phyloP scores from a whole-genome alignment of 345 rosid genomes.

The Ricinus communis region DNA sequence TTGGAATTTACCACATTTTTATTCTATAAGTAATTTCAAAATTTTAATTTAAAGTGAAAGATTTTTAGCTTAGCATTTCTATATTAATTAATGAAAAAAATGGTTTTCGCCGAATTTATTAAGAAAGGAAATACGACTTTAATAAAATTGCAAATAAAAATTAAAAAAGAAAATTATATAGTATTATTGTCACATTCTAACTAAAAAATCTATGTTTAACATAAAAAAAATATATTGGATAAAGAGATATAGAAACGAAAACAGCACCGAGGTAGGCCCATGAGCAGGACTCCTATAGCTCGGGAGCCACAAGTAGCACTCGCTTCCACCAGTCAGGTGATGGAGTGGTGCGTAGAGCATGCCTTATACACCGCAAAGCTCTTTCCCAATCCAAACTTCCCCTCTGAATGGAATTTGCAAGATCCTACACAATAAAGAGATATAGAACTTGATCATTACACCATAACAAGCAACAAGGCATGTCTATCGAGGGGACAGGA shows the following conservation, averaged over 20 bases:
- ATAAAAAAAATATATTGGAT: too few species aligned
- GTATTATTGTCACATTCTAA: too few species aligned
- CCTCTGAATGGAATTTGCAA: conserved; percentile 79
- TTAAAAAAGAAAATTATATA: too few species aligned
- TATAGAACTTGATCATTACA: background rate
- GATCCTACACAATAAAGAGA: conserved; percentile 54
- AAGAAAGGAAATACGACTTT: too few species aligned
- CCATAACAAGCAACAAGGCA: background rate
- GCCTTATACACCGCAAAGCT: conserved; percentile 93
- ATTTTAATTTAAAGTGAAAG: too few species aligned
- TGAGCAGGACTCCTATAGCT: conserved; percentile 68
- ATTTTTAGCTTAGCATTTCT: too few species aligned
- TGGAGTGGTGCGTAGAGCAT: conserved; percentile 94
- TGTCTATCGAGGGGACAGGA: background rate
- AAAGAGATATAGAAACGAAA: conserved; percentile 76
- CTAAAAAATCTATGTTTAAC: too few species aligned
- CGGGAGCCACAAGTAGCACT: conserved; percentile 91
- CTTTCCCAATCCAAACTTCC: conserved; percentile 99
- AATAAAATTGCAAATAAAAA: too few species aligned
- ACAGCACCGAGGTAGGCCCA: conserved; percentile 94
- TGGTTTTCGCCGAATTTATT: too few species aligned
- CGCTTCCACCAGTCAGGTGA: conserved; percentile 99
- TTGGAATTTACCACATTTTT: too few species aligned
- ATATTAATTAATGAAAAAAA: too few species aligned
- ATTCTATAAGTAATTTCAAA: too few species aligned